phyloP scores from a whole-genome alignment of 2,329 filamentous ascomycete genomes.

The Dothiorella sarmentorum region DNA sequence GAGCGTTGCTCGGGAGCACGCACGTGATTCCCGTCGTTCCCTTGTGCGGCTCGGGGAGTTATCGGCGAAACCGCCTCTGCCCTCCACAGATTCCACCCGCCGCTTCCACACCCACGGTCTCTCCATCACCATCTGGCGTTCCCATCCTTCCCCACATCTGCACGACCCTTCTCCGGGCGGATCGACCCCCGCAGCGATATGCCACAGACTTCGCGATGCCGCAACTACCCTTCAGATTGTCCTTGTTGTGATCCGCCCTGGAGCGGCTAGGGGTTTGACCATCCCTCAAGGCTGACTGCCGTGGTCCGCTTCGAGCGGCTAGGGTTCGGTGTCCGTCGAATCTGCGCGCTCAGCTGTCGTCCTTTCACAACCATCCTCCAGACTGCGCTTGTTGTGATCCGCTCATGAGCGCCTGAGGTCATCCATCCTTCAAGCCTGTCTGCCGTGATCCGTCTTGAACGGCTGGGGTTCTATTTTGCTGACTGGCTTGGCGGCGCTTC shows the following conservation, averaged over 20 bases:
- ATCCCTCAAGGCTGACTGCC: neutral
- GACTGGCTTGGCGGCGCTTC: too few species aligned
- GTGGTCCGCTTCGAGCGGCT: neutral
- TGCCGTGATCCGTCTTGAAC: neutral
- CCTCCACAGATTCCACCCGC: too few species aligned
- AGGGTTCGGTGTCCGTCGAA: neutral
- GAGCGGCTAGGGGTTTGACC: neutral
- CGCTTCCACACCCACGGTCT: too few species aligned
- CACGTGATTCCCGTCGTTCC: too few species aligned
- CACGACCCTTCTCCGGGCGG: neutral
- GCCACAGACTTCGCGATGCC: neutral
- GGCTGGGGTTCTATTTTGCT: too few species aligned
- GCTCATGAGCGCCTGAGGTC: neutral
- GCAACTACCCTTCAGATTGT: neutral
- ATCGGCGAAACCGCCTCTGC: too few species aligned
- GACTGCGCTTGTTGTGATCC: neutral
- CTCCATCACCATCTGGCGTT: too few species aligned
- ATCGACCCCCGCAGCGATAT: too few species aligned
- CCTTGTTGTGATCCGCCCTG: neutral
- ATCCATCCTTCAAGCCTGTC: neutral
- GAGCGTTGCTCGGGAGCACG: too few species aligned
- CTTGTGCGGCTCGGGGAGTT: too few species aligned
- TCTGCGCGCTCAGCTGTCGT: neutral
- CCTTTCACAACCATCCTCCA: neutral
- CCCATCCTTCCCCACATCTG: neutral